Percentiles rank a stretch among this genome's conserved stretches.
These are phyloP conservation scores for Irpex sp. DNA, from an alignment of 1,284 basidiomycete genomes.

Conservation along the genomic window DNA sequence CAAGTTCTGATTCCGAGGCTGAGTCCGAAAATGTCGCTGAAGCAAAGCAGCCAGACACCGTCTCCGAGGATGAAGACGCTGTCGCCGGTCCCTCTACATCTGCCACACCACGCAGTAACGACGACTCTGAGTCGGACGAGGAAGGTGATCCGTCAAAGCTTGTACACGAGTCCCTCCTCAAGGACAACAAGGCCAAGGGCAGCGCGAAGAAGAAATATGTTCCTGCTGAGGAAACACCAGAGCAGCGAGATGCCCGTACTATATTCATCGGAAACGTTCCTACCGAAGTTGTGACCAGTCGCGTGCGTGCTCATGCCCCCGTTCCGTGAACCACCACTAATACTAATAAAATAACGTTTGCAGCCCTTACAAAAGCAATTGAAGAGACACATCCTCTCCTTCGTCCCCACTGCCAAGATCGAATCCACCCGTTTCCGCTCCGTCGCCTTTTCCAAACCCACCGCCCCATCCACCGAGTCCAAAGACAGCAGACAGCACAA, in stretches of 20 bases:
- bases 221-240: slow-evolving; percentile 66
- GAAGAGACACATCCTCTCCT: slow-evolving; percentile 67
- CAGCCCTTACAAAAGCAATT: slow-evolving; percentile 66
- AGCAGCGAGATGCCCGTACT: slow-evolving; percentile 76
- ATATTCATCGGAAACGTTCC: slow-evolving; percentile 94
- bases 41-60: background rate
- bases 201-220: slow-evolving; percentile 38
- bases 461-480: slow-evolving; percentile 47
- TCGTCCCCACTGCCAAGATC: slow-evolving; percentile 71
- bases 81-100: background rate
- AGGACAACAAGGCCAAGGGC: slow-evolving; percentile 15
- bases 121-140: slow-evolving; percentile 25
- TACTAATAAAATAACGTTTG: background rate
- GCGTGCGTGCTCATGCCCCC: slow-evolving; percentile 41
- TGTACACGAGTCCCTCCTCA: slow-evolving; percentile 41
- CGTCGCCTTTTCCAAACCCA: slow-evolving; percentile 81
- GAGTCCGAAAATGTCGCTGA: slow-evolving; percentile 13
- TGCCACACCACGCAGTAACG: background rate
- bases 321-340: slow-evolving; percentile 3
- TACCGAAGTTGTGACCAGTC: slow-evolving; percentile 71
- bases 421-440: slow-evolving; percentile 92
- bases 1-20: slow-evolving; percentile 5
- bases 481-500: slow-evolving; percentile 46
- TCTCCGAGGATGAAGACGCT: slow-evolving; percentile 6
- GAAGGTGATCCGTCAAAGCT: slow-evolving; percentile 37